These are phyloP conservation scores for Arthrobotrys musiformis DNA, from an alignment of 2,329 filamentous ascomycete genomes.

Conservation along the genomic window DNA sequence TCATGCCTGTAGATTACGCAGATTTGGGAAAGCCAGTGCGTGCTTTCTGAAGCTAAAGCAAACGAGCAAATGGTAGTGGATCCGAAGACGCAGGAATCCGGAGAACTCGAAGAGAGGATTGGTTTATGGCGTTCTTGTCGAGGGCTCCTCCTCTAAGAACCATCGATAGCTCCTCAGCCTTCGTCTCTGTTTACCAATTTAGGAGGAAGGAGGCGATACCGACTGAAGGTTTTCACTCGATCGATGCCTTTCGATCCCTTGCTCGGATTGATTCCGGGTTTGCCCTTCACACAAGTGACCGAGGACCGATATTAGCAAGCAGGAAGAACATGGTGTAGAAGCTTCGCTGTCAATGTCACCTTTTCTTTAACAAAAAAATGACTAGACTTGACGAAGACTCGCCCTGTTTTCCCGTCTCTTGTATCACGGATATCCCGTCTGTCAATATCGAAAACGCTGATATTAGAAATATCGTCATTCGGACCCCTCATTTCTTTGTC, in stretches of 20 bases:
- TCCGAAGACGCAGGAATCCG: slow-evolving; percentile 46
- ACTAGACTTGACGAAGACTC: slow-evolving; percentile 40
- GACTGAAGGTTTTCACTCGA: slow-evolving; percentile 17
- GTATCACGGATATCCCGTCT: slow-evolving; percentile 45
- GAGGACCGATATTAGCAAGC: slow-evolving; percentile 21
- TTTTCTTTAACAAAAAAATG: slow-evolving; percentile 20
- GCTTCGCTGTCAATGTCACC: slow-evolving; percentile 54
- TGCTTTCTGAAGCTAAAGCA: slow-evolving; percentile 37
- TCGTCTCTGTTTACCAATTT: slow-evolving; percentile 53
- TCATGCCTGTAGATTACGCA: slow-evolving; percentile 43
- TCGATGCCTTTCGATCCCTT: slow-evolving; percentile 25
- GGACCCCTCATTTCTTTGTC: slow-evolving; percentile 48
- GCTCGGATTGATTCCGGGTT: slow-evolving; percentile 46
- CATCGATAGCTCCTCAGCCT: slow-evolving; percentile 51
- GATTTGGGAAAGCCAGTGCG: slow-evolving; percentile 27
- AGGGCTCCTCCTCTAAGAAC: slow-evolving; percentile 30
- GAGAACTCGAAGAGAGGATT: slow-evolving; percentile 12
- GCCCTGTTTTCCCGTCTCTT: slow-evolving; percentile 52
- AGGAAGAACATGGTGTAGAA: slow-evolving; percentile 31
- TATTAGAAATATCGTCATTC: slow-evolving; percentile 54
- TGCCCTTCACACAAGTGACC: slow-evolving; percentile 40
- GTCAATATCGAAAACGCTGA: slow-evolving; percentile 36
- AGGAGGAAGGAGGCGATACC: slow-evolving; percentile 42
- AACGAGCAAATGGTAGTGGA: slow-evolving; percentile 51
- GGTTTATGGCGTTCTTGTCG: slow-evolving; percentile 20